A percentile compares a stretch with the other conserved stretches of the same genome.
phyloP scores from a whole-genome alignment of 345 rosid genomes.

The Angophora floribunda region DNA sequence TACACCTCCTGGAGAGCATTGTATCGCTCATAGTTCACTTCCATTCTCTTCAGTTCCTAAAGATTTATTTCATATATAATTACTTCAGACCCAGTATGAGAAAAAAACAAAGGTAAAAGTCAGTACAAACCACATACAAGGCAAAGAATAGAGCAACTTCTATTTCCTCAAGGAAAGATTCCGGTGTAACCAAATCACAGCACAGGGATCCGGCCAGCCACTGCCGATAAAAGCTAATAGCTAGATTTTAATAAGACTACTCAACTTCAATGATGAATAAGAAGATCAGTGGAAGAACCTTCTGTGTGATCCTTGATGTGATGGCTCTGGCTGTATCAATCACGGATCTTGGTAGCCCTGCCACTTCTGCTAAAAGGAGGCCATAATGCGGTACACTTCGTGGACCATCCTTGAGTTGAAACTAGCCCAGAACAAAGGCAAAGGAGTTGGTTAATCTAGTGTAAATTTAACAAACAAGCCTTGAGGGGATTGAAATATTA shows the following conservation, averaged over 20 bases:
- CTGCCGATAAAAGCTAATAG: neutral
- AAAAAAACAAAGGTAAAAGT: neutral
- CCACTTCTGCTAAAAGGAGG: constrained; percentile 74
- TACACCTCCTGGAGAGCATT: constrained; percentile 35
- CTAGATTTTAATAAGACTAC: neutral
- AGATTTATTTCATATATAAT: neutral
- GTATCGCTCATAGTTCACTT: constrained; percentile 43
- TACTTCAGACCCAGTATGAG: neutral
- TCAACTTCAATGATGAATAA: neutral
- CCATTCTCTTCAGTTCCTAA: constrained; percentile 65
- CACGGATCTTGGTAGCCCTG: constrained; percentile 79
- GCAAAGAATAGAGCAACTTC: neutral
- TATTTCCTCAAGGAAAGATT: neutral
- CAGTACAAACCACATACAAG: neutral
- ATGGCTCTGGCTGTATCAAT: constrained; percentile 72
- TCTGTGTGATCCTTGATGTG: constrained; percentile 52
- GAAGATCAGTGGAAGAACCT: constrained; percentile 19
- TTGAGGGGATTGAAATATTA: neutral
- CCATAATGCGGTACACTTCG: constrained; percentile 77
- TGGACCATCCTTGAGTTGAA: constrained; percentile 76
- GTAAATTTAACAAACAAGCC: neutral
- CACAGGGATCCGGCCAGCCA: neutral
- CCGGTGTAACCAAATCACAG: neutral
- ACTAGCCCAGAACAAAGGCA: constrained; percentile 21
- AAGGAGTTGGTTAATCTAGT: neutral